These are phyloP conservation scores for Bryoglossum gracile DNA, from an alignment of 495 filamentous ascomycete genomes.

Conservation along the genomic window DNA sequence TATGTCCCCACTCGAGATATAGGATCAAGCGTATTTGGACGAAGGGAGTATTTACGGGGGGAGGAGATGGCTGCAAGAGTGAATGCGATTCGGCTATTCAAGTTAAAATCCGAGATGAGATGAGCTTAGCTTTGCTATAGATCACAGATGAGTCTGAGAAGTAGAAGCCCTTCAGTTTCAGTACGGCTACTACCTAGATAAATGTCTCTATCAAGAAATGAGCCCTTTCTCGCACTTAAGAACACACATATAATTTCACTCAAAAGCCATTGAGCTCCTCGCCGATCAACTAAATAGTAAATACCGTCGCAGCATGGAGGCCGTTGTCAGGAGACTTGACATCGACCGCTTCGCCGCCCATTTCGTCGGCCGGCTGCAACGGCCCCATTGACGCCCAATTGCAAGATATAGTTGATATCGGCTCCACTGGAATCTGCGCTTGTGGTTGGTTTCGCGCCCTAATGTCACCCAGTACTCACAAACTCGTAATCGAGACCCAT, in stretches of 20 bases:
- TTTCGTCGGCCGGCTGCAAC: constrained; percentile 46
- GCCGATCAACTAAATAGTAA: constrained; percentile 46
- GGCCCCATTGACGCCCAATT: constrained; percentile 51
- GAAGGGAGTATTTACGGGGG: constrained; percentile 33
- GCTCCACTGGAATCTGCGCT: constrained; percentile 38
- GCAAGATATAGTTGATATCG: constrained; percentile 46
- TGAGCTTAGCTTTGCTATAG: background rate
- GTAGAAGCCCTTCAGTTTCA: constrained; percentile 47
- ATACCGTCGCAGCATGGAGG: constrained; percentile 44
- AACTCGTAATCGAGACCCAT: constrained; percentile 38
- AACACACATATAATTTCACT: too few relatives aligned
- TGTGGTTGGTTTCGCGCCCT: constrained; percentile 48
- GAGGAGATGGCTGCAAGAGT: constrained; percentile 43
- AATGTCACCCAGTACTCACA: constrained; percentile 47
- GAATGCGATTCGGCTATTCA: constrained; percentile 50
- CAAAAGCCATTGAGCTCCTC: constrained; percentile 44
- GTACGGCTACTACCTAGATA: constrained; percentile 54
- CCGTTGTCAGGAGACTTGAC: constrained; percentile 47
- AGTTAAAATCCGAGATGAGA: constrained; percentile 36
- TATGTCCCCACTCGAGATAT: constrained; percentile 55
- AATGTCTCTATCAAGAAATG: constrained; percentile 49
- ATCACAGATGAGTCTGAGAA: constrained; percentile 40
- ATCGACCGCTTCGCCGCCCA: constrained; percentile 41
- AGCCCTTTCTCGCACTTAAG: constrained; percentile 2
- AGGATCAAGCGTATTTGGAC: constrained; percentile 44